A percentile compares a stretch with the other conserved stretches of the same genome.
Evolutionary conservation across 345 rosid genomes (phyloP).

Genomic region (Heritiera fomes): DNA sequence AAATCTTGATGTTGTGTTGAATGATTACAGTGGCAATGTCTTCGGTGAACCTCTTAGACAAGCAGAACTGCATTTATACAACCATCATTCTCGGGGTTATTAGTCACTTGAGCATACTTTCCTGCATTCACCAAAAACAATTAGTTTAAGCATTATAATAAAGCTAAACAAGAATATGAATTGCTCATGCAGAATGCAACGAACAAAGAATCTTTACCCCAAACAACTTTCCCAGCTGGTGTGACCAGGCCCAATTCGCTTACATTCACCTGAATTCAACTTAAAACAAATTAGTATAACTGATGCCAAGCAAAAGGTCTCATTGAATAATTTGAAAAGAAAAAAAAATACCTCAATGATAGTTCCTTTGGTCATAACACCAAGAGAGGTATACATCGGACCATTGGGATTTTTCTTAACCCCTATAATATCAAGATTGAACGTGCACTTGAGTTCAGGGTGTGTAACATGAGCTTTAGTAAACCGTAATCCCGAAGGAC

Average conservation of each 20-base stretch:
- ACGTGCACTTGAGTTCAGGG: constrained; percentile 85
- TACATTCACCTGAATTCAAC: constrained; percentile 73
- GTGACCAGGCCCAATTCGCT: constrained; percentile 94
- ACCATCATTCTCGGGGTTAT: constrained; percentile 91
- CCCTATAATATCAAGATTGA: constrained; percentile 83
- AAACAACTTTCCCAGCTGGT: constrained; percentile 88
- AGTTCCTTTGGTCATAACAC: constrained; percentile 90
- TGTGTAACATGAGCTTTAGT: constrained; percentile 95
- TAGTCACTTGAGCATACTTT: constrained; percentile 93
- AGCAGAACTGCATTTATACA: constrained; percentile 86
- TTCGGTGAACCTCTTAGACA: constrained; percentile 43
- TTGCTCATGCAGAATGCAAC: neutral
- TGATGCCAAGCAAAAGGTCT: neutral
- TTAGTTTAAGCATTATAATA: neutral
- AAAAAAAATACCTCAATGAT: constrained; percentile 62
- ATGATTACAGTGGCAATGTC: neutral
- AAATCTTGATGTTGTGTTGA: neutral
- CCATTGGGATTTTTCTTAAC: constrained; percentile 94
- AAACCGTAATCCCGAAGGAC: constrained; percentile 86
- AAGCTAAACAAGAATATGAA: neutral
- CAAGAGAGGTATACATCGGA: constrained; percentile 89
- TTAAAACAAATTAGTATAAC: neutral
- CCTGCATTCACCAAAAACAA: constrained; percentile 47
- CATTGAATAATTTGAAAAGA: neutral
- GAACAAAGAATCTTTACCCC: constrained; percentile 56